Evolutionary conservation across 139 green algal genomes (phyloP).

Genomic region (Chlorella sp.): DNA sequence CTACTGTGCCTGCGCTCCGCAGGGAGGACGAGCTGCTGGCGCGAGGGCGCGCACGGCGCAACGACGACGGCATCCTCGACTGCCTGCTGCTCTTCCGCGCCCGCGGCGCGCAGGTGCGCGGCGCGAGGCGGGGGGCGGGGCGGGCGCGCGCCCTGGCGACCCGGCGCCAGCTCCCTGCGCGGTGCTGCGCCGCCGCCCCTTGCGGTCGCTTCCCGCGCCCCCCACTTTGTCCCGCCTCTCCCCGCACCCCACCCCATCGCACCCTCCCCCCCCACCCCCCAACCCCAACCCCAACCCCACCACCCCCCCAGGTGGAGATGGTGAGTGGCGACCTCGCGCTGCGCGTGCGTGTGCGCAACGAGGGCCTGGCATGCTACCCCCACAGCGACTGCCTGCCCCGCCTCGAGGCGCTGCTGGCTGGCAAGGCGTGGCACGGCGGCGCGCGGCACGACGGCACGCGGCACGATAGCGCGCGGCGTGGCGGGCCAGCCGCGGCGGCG

Average conservation of each 20-base stretch:
- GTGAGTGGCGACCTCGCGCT: constrained; percentile 1
- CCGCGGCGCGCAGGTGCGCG: constrained; percentile 15
- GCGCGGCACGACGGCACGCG: no score
- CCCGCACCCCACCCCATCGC: not conserved
- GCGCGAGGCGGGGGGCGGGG: not conserved
- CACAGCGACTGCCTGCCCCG: not conserved
- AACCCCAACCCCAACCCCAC: not conserved
- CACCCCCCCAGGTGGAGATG: not conserved
- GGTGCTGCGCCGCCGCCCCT: not conserved
- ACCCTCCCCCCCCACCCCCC: not conserved
- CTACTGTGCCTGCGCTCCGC: not conserved
- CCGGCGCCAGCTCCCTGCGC: not conserved
- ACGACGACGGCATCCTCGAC: constrained; percentile 30
- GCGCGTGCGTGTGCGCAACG: constrained; percentile 1
- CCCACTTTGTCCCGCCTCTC: not conserved
- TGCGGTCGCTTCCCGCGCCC: not conserved
- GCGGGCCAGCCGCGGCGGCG: no score
- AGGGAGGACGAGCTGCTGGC: constrained; percentile 23
- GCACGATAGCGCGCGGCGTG: no score
- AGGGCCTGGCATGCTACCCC: constrained; percentile 6
- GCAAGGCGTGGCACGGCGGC: not conserved
- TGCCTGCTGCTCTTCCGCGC: constrained; percentile 10
- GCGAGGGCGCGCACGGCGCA: not conserved
- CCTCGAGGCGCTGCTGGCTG: not conserved
- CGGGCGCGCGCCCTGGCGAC: not conserved